Percentiles rank a stretch among this genome's conserved stretches.
Evolutionary conservation across 2,329 filamentous ascomycete species (phyloP).

Genomic region (Zalaria sp.): DNA sequence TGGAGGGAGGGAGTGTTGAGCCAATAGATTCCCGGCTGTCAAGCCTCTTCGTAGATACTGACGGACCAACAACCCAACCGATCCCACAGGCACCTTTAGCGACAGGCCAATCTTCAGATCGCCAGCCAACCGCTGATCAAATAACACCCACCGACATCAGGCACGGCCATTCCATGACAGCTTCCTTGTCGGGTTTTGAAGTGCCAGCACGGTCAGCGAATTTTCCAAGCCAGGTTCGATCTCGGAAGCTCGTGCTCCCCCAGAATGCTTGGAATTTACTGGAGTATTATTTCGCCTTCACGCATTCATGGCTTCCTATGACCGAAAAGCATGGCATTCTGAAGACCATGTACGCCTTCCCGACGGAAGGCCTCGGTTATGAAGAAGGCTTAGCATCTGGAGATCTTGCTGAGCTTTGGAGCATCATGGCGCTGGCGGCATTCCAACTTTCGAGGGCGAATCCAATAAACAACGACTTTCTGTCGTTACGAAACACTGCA

Average conservation of each 20-base stretch:
- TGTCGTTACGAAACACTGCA: slow-evolving; percentile 16
- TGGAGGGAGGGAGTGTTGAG: slow-evolving; percentile 1
- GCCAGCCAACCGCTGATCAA: too few species aligned
- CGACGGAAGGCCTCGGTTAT: slow-evolving; percentile 25
- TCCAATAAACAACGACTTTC: slow-evolving; percentile 17
- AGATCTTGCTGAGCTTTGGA: slow-evolving; percentile 31
- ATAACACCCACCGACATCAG: too few species aligned
- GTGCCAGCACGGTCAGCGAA: too few species aligned
- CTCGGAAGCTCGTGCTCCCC: slow-evolving; percentile 26
- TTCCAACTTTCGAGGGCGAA: slow-evolving; percentile 8
- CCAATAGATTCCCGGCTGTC: too few species aligned
- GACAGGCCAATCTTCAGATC: too few species aligned
- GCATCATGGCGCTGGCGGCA: slow-evolving; percentile 23
- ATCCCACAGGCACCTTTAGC: too few species aligned
- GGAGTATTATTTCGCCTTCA: slow-evolving; percentile 62
- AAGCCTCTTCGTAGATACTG: too few species aligned
- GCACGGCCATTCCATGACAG: too few species aligned
- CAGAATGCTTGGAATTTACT: slow-evolving; percentile 46
- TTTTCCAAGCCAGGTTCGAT: too few species aligned
- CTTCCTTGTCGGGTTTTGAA: too few species aligned
- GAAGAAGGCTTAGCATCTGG: slow-evolving; percentile 15
- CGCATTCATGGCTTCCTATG: slow-evolving; percentile 64
- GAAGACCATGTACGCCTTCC: slow-evolving; percentile 41
- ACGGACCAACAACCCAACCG: too few species aligned
- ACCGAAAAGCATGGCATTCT: slow-evolving; percentile 52